Percentiles rank a stretch among this genome's conserved stretches.
phyloP scores from a whole-genome alignment of 305 asterid genomes.

The Fraxinus velutina region DNA sequence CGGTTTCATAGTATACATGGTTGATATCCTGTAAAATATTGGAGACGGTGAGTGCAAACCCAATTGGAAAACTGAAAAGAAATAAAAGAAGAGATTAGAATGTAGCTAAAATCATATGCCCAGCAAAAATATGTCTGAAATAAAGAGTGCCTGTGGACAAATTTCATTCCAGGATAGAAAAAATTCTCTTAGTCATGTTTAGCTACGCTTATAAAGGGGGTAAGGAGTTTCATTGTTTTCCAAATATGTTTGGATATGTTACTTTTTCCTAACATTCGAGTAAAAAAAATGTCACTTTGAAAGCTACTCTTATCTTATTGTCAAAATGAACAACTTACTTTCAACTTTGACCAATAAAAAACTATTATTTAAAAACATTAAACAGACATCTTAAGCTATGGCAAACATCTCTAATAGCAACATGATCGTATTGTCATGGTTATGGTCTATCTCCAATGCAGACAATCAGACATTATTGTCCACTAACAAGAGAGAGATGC shows the following conservation, averaged over 20 bases:
- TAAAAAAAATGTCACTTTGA: background rate
- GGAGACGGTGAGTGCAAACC: background rate
- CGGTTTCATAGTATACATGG: constrained; percentile 75
- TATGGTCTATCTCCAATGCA: background rate
- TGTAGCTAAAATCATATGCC: background rate
- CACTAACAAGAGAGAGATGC: constrained; percentile 1
- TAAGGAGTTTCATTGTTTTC: background rate
- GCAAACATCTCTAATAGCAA: background rate
- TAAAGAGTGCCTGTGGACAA: background rate
- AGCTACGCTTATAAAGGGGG: background rate
- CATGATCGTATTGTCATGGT: background rate
- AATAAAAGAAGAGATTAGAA: constrained; percentile 3
- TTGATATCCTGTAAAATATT: constrained; percentile 54
- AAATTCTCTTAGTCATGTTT: background rate
- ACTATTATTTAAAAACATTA: background rate
- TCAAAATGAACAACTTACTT: background rate
- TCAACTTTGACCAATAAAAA: background rate
- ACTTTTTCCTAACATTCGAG: background rate
- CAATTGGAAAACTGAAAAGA: background rate
- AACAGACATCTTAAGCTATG: background rate
- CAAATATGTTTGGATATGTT: background rate
- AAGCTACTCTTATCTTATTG: background rate
- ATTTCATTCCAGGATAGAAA: background rate
- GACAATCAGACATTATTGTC: background rate
- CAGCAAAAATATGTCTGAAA: background rate